Evolutionary conservation across 768 basidiomycete species (phyloP).

Genomic region (Mycena olivaceomarginata): DNA sequence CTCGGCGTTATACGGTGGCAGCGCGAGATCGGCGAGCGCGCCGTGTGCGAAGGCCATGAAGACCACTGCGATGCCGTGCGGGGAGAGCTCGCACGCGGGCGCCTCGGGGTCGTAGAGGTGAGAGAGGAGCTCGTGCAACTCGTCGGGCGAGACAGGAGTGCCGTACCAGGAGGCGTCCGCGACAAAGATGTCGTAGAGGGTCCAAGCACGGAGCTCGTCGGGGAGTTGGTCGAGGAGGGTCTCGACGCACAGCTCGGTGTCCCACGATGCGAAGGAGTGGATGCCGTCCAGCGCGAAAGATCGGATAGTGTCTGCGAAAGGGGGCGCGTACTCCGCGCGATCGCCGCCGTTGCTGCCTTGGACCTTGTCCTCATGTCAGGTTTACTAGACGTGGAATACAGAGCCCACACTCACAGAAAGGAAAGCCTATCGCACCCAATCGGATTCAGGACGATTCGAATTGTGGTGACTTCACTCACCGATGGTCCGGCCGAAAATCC

Average conservation of each 20-base stretch:
- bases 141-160: slow-evolving; percentile 11
- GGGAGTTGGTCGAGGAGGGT: slow-evolving; percentile 1
- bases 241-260: background rate
- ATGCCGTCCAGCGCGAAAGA: slow-evolving; percentile 12
- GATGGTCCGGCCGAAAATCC: slow-evolving; percentile 37
- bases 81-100: background rate
- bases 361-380: background rate
- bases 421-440: slow-evolving; percentile 3
- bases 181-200: slow-evolving; percentile 14
- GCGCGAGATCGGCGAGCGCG: slow-evolving; percentile 58
- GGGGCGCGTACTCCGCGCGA: background rate
- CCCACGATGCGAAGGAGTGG: background rate
- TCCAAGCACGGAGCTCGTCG: slow-evolving; percentile 21
- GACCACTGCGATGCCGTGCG: slow-evolving; percentile 11
- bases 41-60: slow-evolving; percentile 42
- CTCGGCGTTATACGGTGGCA: slow-evolving; percentile 52
- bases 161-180: slow-evolving; percentile 19
- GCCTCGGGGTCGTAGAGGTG: background rate
- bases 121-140: slow-evolving; percentile 20
- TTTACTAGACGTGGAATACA: background rate
- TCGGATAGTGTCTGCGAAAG: background rate
- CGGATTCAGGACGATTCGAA: background rate
- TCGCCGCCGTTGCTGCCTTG: slow-evolving; percentile 18
- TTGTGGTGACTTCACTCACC: slow-evolving; percentile 1
- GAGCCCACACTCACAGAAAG: slow-evolving; percentile 13